Evolutionary conservation across 805 yeast genomes (phyloP), one percentile per base, ranked within the genome.

Genomic region (Candida koratica): DNA sequence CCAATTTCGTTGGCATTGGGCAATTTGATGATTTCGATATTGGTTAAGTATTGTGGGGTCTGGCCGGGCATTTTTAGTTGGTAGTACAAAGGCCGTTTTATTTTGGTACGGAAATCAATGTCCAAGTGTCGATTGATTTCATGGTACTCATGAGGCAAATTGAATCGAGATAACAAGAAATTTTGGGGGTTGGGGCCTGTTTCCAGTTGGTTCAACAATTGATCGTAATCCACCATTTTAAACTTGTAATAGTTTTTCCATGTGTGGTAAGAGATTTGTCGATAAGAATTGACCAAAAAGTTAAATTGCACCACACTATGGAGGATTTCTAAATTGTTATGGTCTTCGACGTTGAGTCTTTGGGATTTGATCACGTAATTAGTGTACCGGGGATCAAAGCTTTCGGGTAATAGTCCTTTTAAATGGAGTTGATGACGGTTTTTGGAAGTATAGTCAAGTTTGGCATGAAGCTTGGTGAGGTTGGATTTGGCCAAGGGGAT

Each of bases 1-100:
- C 64, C 73, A 27, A 67, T 37, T 10, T 61, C 48, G 40, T 67
- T 67, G 25, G 68, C 60, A 45, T 67, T 67, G 2, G 73, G 73
- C 26, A 67, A 53, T 47, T 64, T 65, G 12, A 67, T 47, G 10
- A 67, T 52, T 40, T 67, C 73, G 22, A 65, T 47, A 41, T 57
- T 61, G 32, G 57, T 62, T 33, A 64, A 51, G 8, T 53, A 32
- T 30, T 63, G 64, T 0, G 70, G 61, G 28, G 59, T 56, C 14
- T 43, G 42, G 33, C 63, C 67, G 1, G 66, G 55, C 35, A 52
- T 52, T 14, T 57, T 45, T 3, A 60, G 49, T 17, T 56, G 44
- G 35, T 56, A 56, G 25, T 63, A 56, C n/a, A 67, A 52, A 4
- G 68, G 68, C 25, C 52, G 53, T 41, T 63, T 64, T 13, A 67